Base-by-base conservation (phyloP, 352 stramenopile species). In the Globisporangium orthogonon region DNA sequence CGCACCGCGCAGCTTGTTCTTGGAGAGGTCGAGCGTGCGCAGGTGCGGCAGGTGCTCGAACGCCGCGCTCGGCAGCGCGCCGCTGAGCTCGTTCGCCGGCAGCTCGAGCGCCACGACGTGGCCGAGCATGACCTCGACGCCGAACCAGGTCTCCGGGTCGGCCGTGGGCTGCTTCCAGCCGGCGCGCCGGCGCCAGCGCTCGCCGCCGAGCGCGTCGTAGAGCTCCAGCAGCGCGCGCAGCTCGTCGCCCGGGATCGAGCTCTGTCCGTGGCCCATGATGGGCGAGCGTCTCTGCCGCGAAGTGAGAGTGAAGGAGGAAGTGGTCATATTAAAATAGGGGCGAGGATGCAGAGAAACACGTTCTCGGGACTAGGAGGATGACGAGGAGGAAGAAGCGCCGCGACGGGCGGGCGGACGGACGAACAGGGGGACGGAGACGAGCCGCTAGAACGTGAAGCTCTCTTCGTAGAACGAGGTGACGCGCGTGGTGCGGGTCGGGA, bases 111-210 rank as follows among this genome's bases (percentile, higher is more conserved):
- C 71, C 41, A 85, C 74, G 15, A 93, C 83, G 62, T 93, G 83
- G 47, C 83, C 83, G 64, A 76, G 65, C 30, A 66, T 53, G 43
- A 93, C 81, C 49, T 88, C 66, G 48, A 93, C 81, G 60, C 83
- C 83, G 62, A 87, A 88, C 83, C 83, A 93, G 18, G 73, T 78
- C 72, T 93, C 78, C 4, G 80, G 78, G 52, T 91, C 78, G n/a
- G 71, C 44, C 30, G 78, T 83, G 39, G 74, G 70, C 71, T 87
- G 74, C 61, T 84, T 86, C 83, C 83, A 93, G 47, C 80, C 83
- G 61, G 89, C 73, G 46, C 78, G 76, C 11, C 83, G 78, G 13
- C 80, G 80, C 83, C 83, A 93, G 48, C 69, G 71, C 44, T 87
- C 78, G 46, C 83, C 83, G 15, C 65, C 71, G 14, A 91, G 76